Evolutionary conservation across 169 alveolate species (phyloP), one percentile per base, ranked within the genome.

Genomic region (Plasmodium cynomolgi): DNA sequence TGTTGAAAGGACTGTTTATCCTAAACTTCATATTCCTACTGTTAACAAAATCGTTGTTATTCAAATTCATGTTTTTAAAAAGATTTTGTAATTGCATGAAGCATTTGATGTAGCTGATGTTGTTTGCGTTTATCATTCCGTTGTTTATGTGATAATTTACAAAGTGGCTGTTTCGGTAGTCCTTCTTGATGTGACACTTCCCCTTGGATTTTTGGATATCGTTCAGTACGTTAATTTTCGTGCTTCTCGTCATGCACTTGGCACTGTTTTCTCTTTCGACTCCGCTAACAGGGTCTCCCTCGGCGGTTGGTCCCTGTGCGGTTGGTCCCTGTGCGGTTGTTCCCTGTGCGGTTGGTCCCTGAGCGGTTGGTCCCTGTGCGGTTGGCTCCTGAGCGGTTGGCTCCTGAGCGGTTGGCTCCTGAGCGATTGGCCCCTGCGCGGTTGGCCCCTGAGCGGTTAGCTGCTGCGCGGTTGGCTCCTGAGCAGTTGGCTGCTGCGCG

Each of bases 191-290:
- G 73, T 41, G 34, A 15, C 41, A 86, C 31, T 77, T 86, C 58
- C 68, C 81, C 81, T 58, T 86, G 3, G 68, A 75, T 37, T 86
- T 86, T 5, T 86, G 93, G 15, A 86, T 86, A 77, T 86, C 81
- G 81, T 86, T 75, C 54, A 79, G 29, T 23, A 86, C 81, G 34
- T 84, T 84, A 23, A 84, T 39, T 54, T 71, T n/a, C 20, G 34
- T 17, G 34, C 33, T 72, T 8, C 71, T 80, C 1, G 39, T 23
- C 4, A 6, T 20, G 15, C 73, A 0, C 62, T 17, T 50, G 62
- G 62, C 17, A 3, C 73, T 20, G 31, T 9, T 34, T 47, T 20
- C 50, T 62, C 44, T 31, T 15, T 84, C 92, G 5, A 4, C 23
- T 50, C 62, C 62, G 62, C 2, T 50, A 9, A 0, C 9, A 9